Conservation (phyloP, 805 yeast species). For the Yarrowia sp. region DNA sequence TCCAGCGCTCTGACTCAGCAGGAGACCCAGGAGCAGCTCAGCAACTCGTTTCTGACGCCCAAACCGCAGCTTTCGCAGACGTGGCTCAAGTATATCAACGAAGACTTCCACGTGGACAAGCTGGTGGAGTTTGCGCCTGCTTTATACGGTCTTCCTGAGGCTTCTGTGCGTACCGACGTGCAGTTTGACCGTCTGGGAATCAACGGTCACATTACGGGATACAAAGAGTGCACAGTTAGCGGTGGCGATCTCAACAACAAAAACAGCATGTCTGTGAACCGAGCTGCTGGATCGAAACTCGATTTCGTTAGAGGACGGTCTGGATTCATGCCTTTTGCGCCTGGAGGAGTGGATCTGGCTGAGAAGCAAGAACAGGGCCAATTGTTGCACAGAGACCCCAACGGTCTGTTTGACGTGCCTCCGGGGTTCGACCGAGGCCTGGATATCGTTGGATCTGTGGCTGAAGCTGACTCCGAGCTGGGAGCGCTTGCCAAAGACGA, state of each 20-base stretch:
- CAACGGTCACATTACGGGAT: conserved; percentile 66
- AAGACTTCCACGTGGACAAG: conserved; percentile 28
- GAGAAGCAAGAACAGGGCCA: conserved; percentile 45
- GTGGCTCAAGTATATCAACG: conserved; percentile 28
- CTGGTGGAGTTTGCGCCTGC: conserved; percentile 24
- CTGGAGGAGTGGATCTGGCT: conserved; percentile 71
- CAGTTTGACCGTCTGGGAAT: conserved; percentile 78
- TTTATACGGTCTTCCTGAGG: conserved; percentile 23
- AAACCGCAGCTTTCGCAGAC: conserved; percentile 3
- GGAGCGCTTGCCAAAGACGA: conserved; percentile 50
- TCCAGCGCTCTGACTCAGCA: background rate
- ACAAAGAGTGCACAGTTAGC: conserved; percentile 62
- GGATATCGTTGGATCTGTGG: conserved; percentile 45
- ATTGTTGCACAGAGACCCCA: conserved; percentile 66
- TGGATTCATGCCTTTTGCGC: conserved; percentile 83
- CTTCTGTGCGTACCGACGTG: conserved; percentile 13
- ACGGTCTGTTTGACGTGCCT: conserved; percentile 82
- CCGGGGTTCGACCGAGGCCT: conserved; percentile 84
- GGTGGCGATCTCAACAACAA: conserved; percentile 54
- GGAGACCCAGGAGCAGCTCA: background rate
- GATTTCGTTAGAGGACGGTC: conserved; percentile 73
- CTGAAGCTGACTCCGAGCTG: conserved; percentile 11
- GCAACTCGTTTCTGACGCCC: conserved; percentile 23
- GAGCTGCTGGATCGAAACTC: conserved; percentile 69
- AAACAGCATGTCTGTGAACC: conserved; percentile 73